A percentile compares a stretch with the other conserved stretches of the same genome.
phyloP scores from a whole-genome alignment of 495 filamentous ascomycete genomes.

The Chaetomidium leptoderma region DNA sequence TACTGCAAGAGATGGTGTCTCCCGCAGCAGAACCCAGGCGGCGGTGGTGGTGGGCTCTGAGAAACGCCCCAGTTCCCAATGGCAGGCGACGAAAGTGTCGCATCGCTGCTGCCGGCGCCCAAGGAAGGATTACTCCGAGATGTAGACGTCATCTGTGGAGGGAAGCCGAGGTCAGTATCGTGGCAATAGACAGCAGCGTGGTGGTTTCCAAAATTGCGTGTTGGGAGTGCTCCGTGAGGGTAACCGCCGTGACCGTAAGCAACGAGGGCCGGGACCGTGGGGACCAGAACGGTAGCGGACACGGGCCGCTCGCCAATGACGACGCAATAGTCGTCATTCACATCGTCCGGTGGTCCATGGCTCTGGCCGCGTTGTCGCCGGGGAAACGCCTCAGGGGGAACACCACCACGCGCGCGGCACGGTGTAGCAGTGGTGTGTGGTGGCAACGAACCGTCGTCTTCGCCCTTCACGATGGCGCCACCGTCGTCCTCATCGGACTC shows the following conservation, averaged over 20 bases:
- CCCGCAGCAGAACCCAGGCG: background rate
- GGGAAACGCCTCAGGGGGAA: background rate
- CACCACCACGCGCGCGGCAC: background rate
- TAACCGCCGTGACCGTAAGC: background rate
- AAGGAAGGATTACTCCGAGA: slow-evolving; percentile 2
- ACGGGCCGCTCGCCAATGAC: slow-evolving; percentile 1
- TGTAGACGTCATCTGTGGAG: slow-evolving; percentile 2
- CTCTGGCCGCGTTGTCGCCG: background rate
- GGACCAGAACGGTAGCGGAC: background rate
- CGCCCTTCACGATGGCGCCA: slow-evolving; percentile 12
- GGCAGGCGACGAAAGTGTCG: background rate
- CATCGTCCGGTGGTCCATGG: background rate
- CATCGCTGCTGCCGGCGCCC: background rate
- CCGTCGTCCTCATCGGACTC: slow-evolving; percentile 3
- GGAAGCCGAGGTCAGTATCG: slow-evolving; percentile 4
- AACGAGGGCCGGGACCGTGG: background rate
- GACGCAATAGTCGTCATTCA: background rate
- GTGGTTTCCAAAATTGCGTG: slow-evolving; percentile 11
- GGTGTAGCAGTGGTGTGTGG: background rate
- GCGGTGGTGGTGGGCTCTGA: background rate
- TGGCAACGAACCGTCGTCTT: slow-evolving; percentile 18
- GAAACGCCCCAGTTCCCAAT: background rate
- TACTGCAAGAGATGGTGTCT: slow-evolving; percentile 3
- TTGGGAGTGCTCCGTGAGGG: background rate
- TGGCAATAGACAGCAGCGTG: background rate